These are phyloP conservation scores for Kodamaea arcana DNA, from an alignment of 1,139 yeast genomes.

Conservation along the genomic window DNA sequence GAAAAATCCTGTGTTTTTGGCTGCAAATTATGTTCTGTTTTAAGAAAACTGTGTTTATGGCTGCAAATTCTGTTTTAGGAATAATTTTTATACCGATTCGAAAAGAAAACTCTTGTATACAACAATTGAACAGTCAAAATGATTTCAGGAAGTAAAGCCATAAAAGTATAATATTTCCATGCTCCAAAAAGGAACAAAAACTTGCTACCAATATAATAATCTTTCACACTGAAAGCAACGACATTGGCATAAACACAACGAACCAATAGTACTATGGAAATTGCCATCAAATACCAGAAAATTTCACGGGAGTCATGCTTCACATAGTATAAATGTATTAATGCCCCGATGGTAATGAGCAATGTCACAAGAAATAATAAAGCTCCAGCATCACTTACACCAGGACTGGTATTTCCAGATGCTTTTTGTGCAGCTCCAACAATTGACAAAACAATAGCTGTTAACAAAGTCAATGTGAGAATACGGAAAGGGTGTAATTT, in stretches of 20 bases:
- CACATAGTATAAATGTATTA: constrained; percentile 3
- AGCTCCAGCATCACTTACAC: constrained; percentile 10
- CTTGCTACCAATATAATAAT: constrained; percentile 12
- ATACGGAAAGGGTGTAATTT: constrained; percentile 11
- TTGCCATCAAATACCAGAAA: constrained; percentile 1
- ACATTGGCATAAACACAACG: constrained; percentile 15
- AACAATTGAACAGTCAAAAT: constrained; percentile 5
- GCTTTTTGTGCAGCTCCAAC: constrained; percentile 10
- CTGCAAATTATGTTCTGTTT: no score
- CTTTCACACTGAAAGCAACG: constrained; percentile 13
- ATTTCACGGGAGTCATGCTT: constrained; percentile 1
- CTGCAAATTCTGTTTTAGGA: no score
- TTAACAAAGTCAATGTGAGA: constrained; percentile 12
- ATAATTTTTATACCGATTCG: neutral
- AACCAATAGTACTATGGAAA: constrained; percentile 10
- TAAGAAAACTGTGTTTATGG: no score
- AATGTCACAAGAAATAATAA: constrained; percentile 11
- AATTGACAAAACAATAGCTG: constrained; percentile 13
- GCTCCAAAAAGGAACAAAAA: constrained; percentile 16
- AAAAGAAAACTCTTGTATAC: neutral
- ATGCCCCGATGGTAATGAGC: constrained; percentile 3
- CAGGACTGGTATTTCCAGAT: constrained; percentile 1
- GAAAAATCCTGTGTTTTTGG: no score
- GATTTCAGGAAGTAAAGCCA: constrained; percentile 12
- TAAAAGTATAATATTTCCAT: constrained; percentile 17